Conservation (phyloP, 2,329 filamentous ascomycete species). For the Cytospora chrysosperma region DNA sequence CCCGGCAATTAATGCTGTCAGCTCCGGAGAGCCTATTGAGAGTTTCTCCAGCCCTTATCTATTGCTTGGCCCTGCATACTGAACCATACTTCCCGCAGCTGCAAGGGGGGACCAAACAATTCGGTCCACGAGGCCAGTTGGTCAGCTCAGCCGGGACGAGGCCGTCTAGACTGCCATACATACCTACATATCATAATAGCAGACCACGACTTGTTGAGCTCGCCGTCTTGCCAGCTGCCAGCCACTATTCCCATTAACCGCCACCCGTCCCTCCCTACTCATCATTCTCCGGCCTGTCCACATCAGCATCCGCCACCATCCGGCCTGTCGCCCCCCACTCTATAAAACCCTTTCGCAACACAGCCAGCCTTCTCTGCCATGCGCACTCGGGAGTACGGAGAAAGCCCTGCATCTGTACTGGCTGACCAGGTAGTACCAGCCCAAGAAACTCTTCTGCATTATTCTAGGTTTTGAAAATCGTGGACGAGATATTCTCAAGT, state of each 20-base stretch:
- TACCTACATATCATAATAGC: background rate
- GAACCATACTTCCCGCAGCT: background rate
- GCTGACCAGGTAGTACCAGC: constrained; percentile 5
- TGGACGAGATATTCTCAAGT: background rate
- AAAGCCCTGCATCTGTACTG: constrained; percentile 8
- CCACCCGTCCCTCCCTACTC: background rate
- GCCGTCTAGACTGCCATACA: constrained; percentile 1
- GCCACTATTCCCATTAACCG: constrained; percentile 5
- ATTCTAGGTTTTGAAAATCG: background rate
- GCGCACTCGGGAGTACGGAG: constrained; percentile 14
- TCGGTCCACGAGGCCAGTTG: background rate
- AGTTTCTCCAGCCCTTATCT: constrained; percentile 21
- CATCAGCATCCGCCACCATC: background rate
- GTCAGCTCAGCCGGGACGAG: background rate
- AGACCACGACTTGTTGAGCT: background rate
- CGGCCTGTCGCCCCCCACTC: constrained; percentile 8
- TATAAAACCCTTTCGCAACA: constrained; percentile 6
- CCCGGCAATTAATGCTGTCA: constrained; percentile 1
- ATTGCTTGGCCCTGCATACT: constrained; percentile 12
- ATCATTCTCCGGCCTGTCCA: constrained; percentile 7
- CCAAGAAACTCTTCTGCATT: background rate
- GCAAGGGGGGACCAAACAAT: background rate
- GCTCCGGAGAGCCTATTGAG: constrained; percentile 14
- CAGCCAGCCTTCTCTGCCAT: constrained; percentile 20
- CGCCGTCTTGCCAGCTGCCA: background rate